phyloP scores from a whole-genome alignment of 2,329 filamentous ascomycete species.

The Cercospora brassicicola region DNA sequence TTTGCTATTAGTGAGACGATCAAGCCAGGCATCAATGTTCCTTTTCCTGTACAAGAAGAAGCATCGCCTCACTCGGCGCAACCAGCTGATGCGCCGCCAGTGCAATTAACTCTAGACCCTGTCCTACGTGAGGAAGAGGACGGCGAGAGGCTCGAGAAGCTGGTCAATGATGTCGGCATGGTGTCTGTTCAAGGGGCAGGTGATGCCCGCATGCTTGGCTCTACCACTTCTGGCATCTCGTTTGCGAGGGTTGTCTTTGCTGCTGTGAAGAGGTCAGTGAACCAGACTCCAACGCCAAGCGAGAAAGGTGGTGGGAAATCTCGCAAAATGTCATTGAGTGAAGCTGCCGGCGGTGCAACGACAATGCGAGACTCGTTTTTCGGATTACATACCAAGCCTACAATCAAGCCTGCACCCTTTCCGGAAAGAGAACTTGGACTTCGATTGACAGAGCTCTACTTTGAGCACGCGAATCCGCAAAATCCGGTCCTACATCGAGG shows the following conservation, averaged over 20 bases:
- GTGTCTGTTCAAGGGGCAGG: slow-evolving; percentile 75
- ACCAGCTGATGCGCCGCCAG: slow-evolving; percentile 5
- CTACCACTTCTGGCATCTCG: slow-evolving; percentile 78
- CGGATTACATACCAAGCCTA: slow-evolving; percentile 87
- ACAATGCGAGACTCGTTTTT: slow-evolving; percentile 97
- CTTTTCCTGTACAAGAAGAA: slow-evolving; percentile 35
- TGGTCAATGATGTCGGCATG: slow-evolving; percentile 71
- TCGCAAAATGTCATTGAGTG: slow-evolving; percentile 55
- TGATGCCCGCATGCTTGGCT: slow-evolving; percentile 78
- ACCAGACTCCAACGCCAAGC: slow-evolving; percentile 56
- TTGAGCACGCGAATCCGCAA: slow-evolving; percentile 94
- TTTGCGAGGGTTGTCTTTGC: slow-evolving; percentile 94
- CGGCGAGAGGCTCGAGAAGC: slow-evolving; percentile 62
- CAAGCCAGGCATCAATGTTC: slow-evolving; percentile 41
- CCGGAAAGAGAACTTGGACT: slow-evolving; percentile 73
- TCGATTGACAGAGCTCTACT: slow-evolving; percentile 78
- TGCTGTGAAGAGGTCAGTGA: slow-evolving; percentile 76
- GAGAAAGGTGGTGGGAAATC: slow-evolving; percentile 60
- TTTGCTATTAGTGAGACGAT: slow-evolving; percentile 53
- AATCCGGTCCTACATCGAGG: slow-evolving; percentile 87
- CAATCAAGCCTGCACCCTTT: slow-evolving; percentile 80
- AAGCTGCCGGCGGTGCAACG: slow-evolving; percentile 61
- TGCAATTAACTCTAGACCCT: slow-evolving; percentile 34
- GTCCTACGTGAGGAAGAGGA: slow-evolving; percentile 52
- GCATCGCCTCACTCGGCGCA: slow-evolving; percentile 10